A percentile compares a stretch with the other conserved stretches of the same genome.
Conservation (phyloP, 345 rosid species). For the Conringia planisiliqua region DNA sequence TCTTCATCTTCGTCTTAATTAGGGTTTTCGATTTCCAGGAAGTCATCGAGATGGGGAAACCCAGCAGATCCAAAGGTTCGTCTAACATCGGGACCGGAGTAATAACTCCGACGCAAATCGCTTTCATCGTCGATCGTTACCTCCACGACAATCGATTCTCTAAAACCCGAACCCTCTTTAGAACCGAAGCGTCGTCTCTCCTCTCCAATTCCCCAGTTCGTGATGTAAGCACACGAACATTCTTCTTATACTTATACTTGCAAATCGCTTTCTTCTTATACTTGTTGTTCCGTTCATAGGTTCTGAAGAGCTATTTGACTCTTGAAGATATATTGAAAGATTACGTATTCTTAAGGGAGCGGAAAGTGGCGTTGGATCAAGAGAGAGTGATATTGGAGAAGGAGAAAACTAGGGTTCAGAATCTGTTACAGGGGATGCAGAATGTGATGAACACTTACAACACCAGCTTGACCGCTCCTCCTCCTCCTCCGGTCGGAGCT, state of each 20-base stretch:
- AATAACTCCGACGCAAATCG: conserved; percentile 72
- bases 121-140: conserved; percentile 83
- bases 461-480: conserved; percentile 30
- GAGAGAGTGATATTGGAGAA: conserved; percentile 59
- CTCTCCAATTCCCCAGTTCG: conserved; percentile 61
- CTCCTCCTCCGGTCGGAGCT: conserved; percentile 28
- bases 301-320: conserved; percentile 57
- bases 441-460: conserved; percentile 66
- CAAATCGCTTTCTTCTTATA: too few species aligned
- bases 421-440: conserved; percentile 71
- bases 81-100: conserved; percentile 53
- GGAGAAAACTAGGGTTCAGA: conserved; percentile 62
- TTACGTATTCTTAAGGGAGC: conserved; percentile 66
- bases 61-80: conserved; percentile 41
- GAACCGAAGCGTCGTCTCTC: conserved; percentile 70
- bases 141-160: conserved; percentile 65
- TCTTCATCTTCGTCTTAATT: not conserved
- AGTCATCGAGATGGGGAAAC: conserved; percentile 49
- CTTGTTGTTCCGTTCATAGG: conserved; percentile 33
- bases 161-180: conserved; percentile 50
- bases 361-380: conserved; percentile 57
- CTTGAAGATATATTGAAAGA: conserved; percentile 63
- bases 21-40: conserved; percentile 6
- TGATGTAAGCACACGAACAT: conserved; percentile 10
- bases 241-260: too few species aligned